Percentiles rank a stretch among this genome's conserved stretches.
Evolutionary conservation across 371 early-diverging fungal species (phyloP).

Genomic region (Thermomucor indicae-seudaticae): DNA sequence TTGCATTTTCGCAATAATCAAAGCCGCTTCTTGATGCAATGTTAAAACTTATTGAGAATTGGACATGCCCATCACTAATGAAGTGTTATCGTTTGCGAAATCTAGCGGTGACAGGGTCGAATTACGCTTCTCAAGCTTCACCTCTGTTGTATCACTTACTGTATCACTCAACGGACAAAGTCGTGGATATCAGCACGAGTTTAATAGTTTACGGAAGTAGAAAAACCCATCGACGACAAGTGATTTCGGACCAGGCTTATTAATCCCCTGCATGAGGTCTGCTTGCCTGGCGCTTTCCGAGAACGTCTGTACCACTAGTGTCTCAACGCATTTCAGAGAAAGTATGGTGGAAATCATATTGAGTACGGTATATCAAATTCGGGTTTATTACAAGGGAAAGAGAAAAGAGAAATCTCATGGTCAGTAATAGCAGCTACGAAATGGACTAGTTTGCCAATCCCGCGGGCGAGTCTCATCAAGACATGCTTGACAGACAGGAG

Average conservation of each 20-base stretch:
- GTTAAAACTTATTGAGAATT: too few species aligned
- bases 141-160: constrained; percentile 49
- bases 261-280: too few species aligned
- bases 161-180: constrained; percentile 42
- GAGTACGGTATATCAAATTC: constrained; percentile 61
- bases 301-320: constrained; percentile 43
- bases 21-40: too few species aligned
- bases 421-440: constrained; percentile 22
- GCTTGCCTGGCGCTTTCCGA: constrained; percentile 48
- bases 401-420: not conserved
- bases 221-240: too few species aligned
- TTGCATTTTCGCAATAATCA: too few species aligned
- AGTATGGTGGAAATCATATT: constrained; percentile 46
- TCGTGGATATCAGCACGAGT: constrained; percentile 47
- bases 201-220: constrained; percentile 50
- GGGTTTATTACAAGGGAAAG: too few species aligned
- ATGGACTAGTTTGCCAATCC: constrained; percentile 52
- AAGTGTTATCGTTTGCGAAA: too few species aligned
- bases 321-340: constrained; percentile 38
- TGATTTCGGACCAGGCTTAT: too few species aligned
- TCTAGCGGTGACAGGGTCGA: constrained; percentile 44
- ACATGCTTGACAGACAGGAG: constrained; percentile 32
- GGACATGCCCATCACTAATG: too few species aligned
- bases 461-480: constrained; percentile 36
- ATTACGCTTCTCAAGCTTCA: constrained; percentile 46